phyloP scores from a whole-genome alignment of 352 stramenopile genomes.

The Blastocystis sp. region DNA sequence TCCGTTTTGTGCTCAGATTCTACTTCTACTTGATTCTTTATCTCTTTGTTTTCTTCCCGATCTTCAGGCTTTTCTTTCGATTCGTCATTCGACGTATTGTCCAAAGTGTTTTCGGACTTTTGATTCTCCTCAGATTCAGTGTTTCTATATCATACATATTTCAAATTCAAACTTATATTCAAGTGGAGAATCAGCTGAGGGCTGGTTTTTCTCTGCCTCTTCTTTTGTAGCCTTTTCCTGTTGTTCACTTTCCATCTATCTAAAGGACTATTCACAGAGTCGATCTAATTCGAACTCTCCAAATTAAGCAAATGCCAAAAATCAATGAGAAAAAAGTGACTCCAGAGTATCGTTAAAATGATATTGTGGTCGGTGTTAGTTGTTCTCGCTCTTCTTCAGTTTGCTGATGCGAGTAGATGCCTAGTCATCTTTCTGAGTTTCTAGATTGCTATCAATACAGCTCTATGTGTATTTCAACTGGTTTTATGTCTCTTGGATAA shows the following conservation, averaged over 20 bases:
- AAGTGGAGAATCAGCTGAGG: not conserved
- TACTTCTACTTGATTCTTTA: not conserved
- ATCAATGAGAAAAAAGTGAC: too few relatives aligned
- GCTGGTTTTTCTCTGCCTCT: not conserved
- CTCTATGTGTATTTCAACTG: not conserved
- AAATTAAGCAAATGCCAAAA: too few relatives aligned
- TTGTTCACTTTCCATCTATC: not conserved
- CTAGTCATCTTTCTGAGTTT: not conserved
- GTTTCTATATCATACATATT: not conserved
- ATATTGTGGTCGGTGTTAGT: not conserved
- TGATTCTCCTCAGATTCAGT: not conserved
- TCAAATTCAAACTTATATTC: not conserved
- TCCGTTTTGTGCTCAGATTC: not conserved
- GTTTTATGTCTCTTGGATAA: not conserved
- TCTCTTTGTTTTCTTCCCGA: not conserved
- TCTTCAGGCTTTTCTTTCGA: conserved; percentile 1
- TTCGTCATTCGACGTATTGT: conserved; percentile 3
- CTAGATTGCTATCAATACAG: not conserved
- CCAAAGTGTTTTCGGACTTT: not conserved
- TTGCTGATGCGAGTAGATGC: not conserved
- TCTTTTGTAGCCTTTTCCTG: not conserved
- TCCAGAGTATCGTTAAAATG: conserved; percentile 5
- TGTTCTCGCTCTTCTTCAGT: not conserved
- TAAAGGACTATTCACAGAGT: not conserved
- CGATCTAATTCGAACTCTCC: not conserved